Base-by-base conservation (phyloP, 768 basidiomycete genomes). In the Suillus tomentosus region DNA sequence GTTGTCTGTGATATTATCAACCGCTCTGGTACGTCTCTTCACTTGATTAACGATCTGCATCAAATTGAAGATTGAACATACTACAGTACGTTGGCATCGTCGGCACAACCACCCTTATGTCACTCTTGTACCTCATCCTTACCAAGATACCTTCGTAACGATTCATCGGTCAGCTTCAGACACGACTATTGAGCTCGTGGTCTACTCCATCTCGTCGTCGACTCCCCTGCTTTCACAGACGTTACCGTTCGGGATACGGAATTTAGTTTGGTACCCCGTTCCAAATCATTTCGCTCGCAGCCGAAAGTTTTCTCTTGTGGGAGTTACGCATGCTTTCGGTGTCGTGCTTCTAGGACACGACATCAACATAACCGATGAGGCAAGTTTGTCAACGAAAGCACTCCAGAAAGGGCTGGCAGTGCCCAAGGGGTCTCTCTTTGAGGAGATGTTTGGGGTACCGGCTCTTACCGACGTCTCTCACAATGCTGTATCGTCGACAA, bases 381-480 rank as follows among this genome's bases (percentile, higher is more conserved):
- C 83, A 47, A 82, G 81, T 22, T 69, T 78, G 4, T 74, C 76
- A 15, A 77, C 82, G 22, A 79, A 73, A 42, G 80, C 76, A 82
- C 63, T 72, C 64, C 58, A 70, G 73, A 56, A 71, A 70, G 24
- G 64, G 64, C 43, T 71, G 71, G 62, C 70, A 67, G 68, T 80
- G 67, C 72, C 74, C 27, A 79, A 71, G 66, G 79, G 81, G 64
- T 90, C 92, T 9, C 79, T 97, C 8, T 94, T 96, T 78, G 90
- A 94, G 74, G 94, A 96, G 71, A 92, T 96, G 71, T 97, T 96
- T 71, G 95, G 95, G 45, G 80, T 85, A 64, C 85, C 92, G 51
- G 90, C 90, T 3, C 87, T 95, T 68, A 69, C 70, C 7, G 72
- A 78, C 39, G 65, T 71, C 40, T 66, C 74, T 19, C 42, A 42